Evolutionary conservation across 495 filamentous ascomycete genomes (phyloP).

Genomic region (Rusavskia elegans): DNA sequence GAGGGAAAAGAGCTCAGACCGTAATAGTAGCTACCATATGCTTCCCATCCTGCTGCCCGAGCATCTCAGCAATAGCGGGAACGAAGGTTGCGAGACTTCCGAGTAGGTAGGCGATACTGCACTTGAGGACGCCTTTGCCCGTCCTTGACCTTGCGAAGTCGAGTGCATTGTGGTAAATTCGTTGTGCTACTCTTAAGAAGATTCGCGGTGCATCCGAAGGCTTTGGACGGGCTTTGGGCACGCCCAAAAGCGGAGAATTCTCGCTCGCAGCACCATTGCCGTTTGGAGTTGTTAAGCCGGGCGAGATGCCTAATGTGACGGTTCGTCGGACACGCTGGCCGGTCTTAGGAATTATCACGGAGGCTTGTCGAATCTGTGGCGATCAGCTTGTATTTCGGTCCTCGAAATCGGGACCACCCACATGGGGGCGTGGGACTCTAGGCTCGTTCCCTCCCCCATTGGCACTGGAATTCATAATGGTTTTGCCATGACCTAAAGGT

Average conservation of each 20-base stretch:
- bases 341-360: constrained; percentile 35
- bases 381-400: too few relatives aligned
- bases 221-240: constrained; percentile 7
- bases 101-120: constrained; percentile 79
- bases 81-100: constrained; percentile 82
- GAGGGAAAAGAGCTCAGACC: constrained; percentile 13
- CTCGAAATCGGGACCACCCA: too few relatives aligned
- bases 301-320: constrained; percentile 24
- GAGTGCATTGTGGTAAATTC: constrained; percentile 13
- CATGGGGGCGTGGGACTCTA: too few relatives aligned
- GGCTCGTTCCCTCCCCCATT: too few relatives aligned
- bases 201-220: constrained; percentile 5
- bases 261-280: constrained; percentile 19
- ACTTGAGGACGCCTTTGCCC: constrained; percentile 74
- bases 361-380: constrained; percentile 33
- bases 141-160: constrained; percentile 35
- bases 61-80: constrained; percentile 47
- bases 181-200: not conserved
- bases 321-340: constrained; percentile 36
- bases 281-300: constrained; percentile 14
- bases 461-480: too few relatives aligned
- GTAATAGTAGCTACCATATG: constrained; percentile 88
- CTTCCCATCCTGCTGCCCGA: constrained; percentile 86
- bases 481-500: too few relatives aligned
- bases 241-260: constrained; percentile 22